Evolutionary conservation across 495 filamentous ascomycete genomes (phyloP).

Genomic region (Penicillium simplicissimum): DNA sequence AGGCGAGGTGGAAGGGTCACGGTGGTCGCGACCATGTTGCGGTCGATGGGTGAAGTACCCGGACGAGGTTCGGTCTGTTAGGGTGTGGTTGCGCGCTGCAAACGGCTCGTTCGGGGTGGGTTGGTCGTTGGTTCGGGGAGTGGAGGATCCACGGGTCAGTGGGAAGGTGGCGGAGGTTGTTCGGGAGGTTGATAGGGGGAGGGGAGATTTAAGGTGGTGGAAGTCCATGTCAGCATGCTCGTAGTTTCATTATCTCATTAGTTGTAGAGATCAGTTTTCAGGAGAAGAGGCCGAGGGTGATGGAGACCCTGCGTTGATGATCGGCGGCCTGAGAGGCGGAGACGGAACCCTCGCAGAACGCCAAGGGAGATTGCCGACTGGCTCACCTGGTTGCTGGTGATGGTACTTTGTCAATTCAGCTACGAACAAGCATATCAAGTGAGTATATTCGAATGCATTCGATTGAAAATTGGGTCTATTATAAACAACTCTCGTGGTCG

Average conservation of each 20-base stretch:
- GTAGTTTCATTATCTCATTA: not conserved
- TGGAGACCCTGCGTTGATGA: not conserved
- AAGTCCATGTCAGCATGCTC: slow-evolving; percentile 28
- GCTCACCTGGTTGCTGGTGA: too few relatives aligned
- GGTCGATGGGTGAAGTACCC: not conserved
- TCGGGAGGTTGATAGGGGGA: slow-evolving; percentile 16
- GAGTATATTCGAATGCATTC: too few relatives aligned
- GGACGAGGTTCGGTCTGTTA: not conserved
- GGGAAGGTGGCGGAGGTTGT: slow-evolving; percentile 24
- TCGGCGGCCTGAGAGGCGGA: not conserved
- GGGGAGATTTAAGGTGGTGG: slow-evolving; percentile 13
- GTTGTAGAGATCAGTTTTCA: not conserved
- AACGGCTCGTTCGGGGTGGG: slow-evolving; percentile 20
- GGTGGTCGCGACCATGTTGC: slow-evolving; percentile 1
- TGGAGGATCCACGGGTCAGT: slow-evolving; percentile 33
- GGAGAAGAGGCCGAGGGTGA: slow-evolving; percentile 1
- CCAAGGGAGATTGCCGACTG: slow-evolving; percentile 7
- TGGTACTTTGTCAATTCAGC: too few relatives aligned
- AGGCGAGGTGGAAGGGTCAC: not conserved
- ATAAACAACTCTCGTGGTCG: too few relatives aligned
- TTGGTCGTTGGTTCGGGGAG: slow-evolving; percentile 19
- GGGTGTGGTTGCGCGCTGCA: slow-evolving; percentile 15
- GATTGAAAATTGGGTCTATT: too few relatives aligned
- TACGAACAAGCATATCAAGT: too few relatives aligned
- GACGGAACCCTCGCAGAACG: slow-evolving; percentile 5